Evolutionary conservation across 371 early-diverging fungal genomes (phyloP).

Genomic region (Apophysomyces ossiformis): DNA sequence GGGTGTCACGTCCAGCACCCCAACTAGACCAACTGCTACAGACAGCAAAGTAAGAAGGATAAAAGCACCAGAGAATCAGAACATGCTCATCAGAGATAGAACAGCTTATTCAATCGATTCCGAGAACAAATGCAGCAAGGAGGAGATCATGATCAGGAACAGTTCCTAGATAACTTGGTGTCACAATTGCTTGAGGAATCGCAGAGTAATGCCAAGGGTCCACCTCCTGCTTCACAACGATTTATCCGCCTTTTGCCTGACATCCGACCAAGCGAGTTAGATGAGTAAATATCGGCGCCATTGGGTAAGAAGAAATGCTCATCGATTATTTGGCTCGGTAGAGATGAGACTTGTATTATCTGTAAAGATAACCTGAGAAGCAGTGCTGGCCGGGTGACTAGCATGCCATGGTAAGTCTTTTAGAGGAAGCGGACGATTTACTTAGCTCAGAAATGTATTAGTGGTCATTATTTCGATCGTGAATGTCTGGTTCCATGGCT

Average conservation of each 20-base stretch:
- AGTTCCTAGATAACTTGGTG: constrained; percentile 52
- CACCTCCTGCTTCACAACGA: constrained; percentile 55
- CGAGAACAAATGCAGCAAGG: constrained; percentile 47
- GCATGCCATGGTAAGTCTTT: constrained; percentile 54
- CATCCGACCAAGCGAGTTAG: constrained; percentile 21
- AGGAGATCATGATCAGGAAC: constrained; percentile 42
- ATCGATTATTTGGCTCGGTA: constrained; percentile 10
- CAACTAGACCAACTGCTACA: constrained; percentile 31
- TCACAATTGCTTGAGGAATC: constrained; percentile 56
- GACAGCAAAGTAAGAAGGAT: constrained; percentile 37
- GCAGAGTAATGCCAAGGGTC: constrained; percentile 50
- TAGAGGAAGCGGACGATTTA: neutral
- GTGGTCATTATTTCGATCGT: constrained; percentile 62
- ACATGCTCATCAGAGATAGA: neutral
- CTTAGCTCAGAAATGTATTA: constrained; percentile 18
- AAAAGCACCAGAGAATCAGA: neutral
- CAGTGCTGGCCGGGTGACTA: constrained; percentile 37
- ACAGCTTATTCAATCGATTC: constrained; percentile 43
- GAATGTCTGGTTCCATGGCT: constrained; percentile 68
- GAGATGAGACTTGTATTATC: constrained; percentile 56
- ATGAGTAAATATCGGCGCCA: constrained; percentile 25
- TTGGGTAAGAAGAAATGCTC: neutral
- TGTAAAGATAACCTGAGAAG: constrained; percentile 48
- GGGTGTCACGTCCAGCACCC: neutral
- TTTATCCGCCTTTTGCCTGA: constrained; percentile 42